These are phyloP conservation scores for Leptoxyphium fumago DNA, from an alignment of 2,329 filamentous ascomycete species.

Conservation along the genomic window DNA sequence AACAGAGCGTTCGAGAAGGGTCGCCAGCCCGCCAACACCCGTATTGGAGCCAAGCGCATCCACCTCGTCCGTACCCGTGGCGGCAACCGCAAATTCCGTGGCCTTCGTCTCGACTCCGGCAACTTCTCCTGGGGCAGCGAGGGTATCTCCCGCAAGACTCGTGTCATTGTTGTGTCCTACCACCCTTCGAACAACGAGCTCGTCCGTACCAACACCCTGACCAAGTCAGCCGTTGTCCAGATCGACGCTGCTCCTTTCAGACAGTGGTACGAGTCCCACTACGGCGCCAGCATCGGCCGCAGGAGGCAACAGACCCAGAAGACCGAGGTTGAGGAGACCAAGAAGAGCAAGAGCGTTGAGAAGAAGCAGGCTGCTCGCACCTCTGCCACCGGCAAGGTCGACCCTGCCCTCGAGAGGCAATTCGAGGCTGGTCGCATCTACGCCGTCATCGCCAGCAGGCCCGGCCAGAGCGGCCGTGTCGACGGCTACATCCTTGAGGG, in stretches of 20 bases:
- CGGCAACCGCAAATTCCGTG: conserved; percentile 99
- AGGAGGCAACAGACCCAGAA: conserved; percentile 61
- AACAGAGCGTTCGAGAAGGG: conserved; percentile 99
- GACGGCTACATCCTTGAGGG: conserved; percentile 99
- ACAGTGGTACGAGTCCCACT: conserved; percentile 99
- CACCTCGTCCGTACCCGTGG: conserved; percentile 94
- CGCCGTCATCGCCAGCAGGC: conserved; percentile 82
- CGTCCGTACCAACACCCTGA: conserved; percentile 99
- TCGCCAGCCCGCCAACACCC: conserved; percentile 98
- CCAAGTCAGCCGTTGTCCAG: conserved; percentile 97
- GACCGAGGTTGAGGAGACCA: conserved; percentile 50
- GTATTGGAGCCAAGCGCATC: conserved; percentile 94
- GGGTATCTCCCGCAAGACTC: conserved; percentile 95
- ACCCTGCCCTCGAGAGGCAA: conserved; percentile 85
- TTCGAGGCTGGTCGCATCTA: conserved; percentile 98
- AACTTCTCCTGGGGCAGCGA: conserved; percentile 99
- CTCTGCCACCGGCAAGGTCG: conserved; percentile 79
- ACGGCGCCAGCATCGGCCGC: conserved; percentile 80
- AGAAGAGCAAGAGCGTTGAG: conserved; percentile 93
- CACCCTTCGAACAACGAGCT: conserved; percentile 99
- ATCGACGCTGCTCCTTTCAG: conserved; percentile 97
- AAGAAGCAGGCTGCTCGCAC: conserved; percentile 90
- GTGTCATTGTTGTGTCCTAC: conserved; percentile 96
- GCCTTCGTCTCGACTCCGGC: conserved; percentile 92
- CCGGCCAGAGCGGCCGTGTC: conserved; percentile 89